Conservation (phyloP, 2,329 filamentous ascomycete genomes). For the Paracamarosporium sp. region DNA sequence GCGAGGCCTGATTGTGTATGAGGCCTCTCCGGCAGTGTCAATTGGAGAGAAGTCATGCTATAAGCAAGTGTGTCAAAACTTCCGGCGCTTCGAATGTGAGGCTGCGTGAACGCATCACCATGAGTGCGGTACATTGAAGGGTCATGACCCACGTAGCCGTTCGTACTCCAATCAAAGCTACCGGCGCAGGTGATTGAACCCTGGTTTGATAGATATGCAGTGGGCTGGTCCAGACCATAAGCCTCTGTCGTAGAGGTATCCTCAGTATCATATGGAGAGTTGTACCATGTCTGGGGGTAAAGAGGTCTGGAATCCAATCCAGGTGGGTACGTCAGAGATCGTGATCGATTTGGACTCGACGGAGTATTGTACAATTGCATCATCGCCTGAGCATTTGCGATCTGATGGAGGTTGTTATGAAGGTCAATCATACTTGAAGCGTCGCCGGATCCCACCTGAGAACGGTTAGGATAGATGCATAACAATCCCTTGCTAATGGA, state of each 20-base stretch:
- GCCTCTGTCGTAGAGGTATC: slow-evolving; percentile 36
- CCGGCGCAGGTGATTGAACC: slow-evolving; percentile 19
- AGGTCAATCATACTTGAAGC: slow-evolving; percentile 31
- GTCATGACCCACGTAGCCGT: slow-evolving; percentile 30
- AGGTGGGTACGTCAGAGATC: slow-evolving; percentile 19
- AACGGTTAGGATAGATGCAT: slow-evolving; percentile 11
- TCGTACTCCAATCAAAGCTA: slow-evolving; percentile 27
- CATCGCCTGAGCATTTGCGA: slow-evolving; percentile 28
- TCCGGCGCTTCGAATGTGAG: slow-evolving; percentile 13
- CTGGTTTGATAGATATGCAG: slow-evolving; percentile 26
- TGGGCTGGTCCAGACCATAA: slow-evolving; percentile 31
- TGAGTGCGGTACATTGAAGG: slow-evolving; percentile 16
- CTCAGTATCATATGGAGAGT: slow-evolving; percentile 25
- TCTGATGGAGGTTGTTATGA: slow-evolving; percentile 19
- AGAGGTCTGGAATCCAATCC: slow-evolving; percentile 27
- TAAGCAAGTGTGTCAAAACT: slow-evolving; percentile 32
- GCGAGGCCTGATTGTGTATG: slow-evolving; percentile 20
- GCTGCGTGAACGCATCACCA: slow-evolving; percentile 25
- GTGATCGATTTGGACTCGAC: slow-evolving; percentile 15
- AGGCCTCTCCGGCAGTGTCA: slow-evolving; percentile 33
- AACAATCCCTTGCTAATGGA: too few species aligned
- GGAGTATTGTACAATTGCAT: slow-evolving; percentile 27
- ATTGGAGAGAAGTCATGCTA: slow-evolving; percentile 38
- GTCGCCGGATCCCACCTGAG: slow-evolving; percentile 41
- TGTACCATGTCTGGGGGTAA: slow-evolving; percentile 29